Evolutionary conservation across 371 early-diverging fungal species (phyloP), one percentile per base, ranked within the genome.

Genomic region (Blakeslea trispora): DNA sequence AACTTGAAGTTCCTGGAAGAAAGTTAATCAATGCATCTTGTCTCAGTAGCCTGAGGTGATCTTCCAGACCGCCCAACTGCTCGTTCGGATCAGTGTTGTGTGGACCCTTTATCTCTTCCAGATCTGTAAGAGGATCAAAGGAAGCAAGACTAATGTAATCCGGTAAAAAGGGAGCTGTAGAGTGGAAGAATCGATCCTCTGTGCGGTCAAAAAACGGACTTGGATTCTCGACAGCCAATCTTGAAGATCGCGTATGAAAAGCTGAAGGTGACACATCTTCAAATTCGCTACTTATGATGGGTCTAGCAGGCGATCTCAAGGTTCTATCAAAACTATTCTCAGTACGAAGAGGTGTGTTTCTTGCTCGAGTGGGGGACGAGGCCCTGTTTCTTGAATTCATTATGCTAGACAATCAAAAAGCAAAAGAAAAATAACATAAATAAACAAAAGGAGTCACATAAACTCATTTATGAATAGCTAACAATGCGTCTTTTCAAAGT

Each of bases 1-100:
- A 86, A 6, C 68, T 74, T 7, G 89, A 83, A 14, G 85, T 76
- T 10, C 61, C 69, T 49, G 76, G 77, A 54, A 83, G 51, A 46
- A 79, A 74, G 41, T 76, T 68, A 19, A 77, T 71, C 45, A 75
- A 59, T 0, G 86, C 83, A 53, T 79, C 79, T 6, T 75, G 67
- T n/a, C 84, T 53, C 74, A 86, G 75, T 1, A 47, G 40, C 3
- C 85, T 72, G 45, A 86, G 52, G 22, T 77, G 62, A 10, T 76
- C 80, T 32, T 53, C 56, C 45, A 53, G 34, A 41, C 57, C 50
- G 6, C 19, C 17, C 11, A 28, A 42, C 18, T 23, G 41, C 31
- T 42, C 53, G n/a, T 14, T 18, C 6, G 32, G 51, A 8, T 52
- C 53, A 19, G 53, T n/a, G 28, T 19, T 42, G 31, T 42, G 31